Evolutionary conservation across 139 green algal genomes (phyloP), one percentile per base, ranked within the genome.

Genomic region (Pseudopediastrum boryanum): DNA sequence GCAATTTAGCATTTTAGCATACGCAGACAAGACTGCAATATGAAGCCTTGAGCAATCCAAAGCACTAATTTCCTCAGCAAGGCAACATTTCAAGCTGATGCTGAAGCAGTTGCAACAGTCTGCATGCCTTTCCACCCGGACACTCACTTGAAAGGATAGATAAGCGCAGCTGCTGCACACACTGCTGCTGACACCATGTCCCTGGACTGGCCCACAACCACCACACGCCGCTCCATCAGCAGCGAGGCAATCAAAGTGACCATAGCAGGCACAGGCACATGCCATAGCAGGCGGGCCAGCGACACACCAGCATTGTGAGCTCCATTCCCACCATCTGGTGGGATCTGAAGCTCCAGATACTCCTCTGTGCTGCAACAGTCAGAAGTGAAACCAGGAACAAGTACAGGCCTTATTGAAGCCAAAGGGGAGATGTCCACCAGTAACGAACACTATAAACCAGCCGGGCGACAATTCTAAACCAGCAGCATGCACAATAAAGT

Each of bases 141-240:
- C 42, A 39, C 80, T 31, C 71, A 90, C 86, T 81, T 83, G 80
- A 96, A 92, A 2, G 92, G 92, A 66, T 93, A 93, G 13, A 96
- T 83, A 59, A 96, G 67, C 44, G 92, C 91, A 10, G 84, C 77
- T 12, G 91, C 90, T 7, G 90, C 92, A 68, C 89, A 83, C 44
- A 96, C 87, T 2, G 89, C 86, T 1, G 92, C 83, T 8, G 86
- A 89, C 27, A 96, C 84, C 1, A 69, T 90, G 59, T 95, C 90
- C 16, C 78, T 82, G 10, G 83, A 84, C 25, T 81, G 71, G 0
- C 85, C 82, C 48, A 94, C 82, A 35, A 96, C 46, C n/a, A 96
- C 77, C 36, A 96, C 84, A 12, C 92, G 89, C 19, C 92, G 84
- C 83, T 96, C 92, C 78, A 95, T 77, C 61, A 96, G 86, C 67